Evolutionary conservation across 345 rosid species (phyloP).

Genomic region (Citrus australasica): DNA sequence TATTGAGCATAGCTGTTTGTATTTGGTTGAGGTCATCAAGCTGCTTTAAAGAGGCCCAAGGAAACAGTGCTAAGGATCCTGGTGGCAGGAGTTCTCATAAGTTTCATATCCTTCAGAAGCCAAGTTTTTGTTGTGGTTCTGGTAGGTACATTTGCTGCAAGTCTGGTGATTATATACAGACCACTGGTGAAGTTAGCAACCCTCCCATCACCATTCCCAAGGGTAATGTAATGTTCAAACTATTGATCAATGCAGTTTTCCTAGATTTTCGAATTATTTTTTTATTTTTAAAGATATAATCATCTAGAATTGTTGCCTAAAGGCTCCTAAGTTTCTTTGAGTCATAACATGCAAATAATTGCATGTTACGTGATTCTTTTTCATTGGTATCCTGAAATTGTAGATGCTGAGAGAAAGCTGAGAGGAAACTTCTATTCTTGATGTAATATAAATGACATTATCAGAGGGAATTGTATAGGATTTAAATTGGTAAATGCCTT

Average conservation of each 20-base stretch:
- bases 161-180: slow-evolving; percentile 62
- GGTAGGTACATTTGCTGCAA: slow-evolving; percentile 74
- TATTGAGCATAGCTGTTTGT: slow-evolving; percentile 46
- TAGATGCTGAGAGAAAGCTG: no score
- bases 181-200: slow-evolving; percentile 56
- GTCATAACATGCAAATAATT: neutral
- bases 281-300: neutral
- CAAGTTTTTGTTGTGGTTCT: slow-evolving; percentile 84
- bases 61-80: slow-evolving; percentile 32
- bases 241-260: neutral
- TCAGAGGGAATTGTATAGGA: neutral
- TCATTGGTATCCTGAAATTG: neutral
- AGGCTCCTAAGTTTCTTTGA: neutral
- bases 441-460: neutral
- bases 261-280: neutral
- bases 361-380: neutral
- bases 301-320: neutral
- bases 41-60: slow-evolving; percentile 36
- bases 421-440: neutral
- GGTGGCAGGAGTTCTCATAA: slow-evolving; percentile 51
- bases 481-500: neutral
- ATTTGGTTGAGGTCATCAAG: slow-evolving; percentile 62
- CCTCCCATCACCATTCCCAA: slow-evolving; percentile 61
- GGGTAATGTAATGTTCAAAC: slow-evolving; percentile 36
- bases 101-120: slow-evolving; percentile 84